phyloP scores from a whole-genome alignment of 1,284 basidiomycete genomes.

The Microbotryum saponariae region DNA sequence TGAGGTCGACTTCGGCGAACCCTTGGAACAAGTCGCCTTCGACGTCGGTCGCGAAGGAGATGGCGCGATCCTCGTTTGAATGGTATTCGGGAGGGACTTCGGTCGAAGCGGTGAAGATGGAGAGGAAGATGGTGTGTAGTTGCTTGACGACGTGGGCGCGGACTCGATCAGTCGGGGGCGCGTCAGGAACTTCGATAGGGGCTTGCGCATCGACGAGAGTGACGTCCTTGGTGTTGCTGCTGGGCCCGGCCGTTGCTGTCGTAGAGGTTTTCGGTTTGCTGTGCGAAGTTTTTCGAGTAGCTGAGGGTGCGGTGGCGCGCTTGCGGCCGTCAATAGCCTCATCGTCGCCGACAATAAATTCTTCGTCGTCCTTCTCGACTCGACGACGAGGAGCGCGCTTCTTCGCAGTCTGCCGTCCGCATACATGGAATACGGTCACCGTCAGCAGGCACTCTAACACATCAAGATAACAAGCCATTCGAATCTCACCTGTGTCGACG shows the following conservation, averaged over 20 bases:
- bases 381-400: no score
- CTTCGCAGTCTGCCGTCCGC: no score
- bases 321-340: no score
- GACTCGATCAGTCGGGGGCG: constrained; percentile 20
- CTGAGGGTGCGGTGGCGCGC: no score
- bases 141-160: constrained; percentile 26
- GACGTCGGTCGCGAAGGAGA: constrained; percentile 29
- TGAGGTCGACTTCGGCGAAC: constrained; percentile 31
- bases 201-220: neutral
- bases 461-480: no score
- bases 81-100: constrained; percentile 4
- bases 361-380: no score
- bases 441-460: no score
- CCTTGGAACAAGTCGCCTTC: constrained; percentile 32
- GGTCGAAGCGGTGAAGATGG: constrained; percentile 21
- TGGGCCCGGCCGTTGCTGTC: neutral
- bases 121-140: constrained; percentile 23
- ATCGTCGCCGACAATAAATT: no score
- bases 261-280: no score
- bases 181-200: neutral
- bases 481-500: no score
- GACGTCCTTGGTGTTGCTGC: neutral
- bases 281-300: no score
- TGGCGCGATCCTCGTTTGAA: constrained; percentile 6
- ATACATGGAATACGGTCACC: no score